phyloP scores from a whole-genome alignment of 495 filamentous ascomycete species.

The Poronia punctata region DNA sequence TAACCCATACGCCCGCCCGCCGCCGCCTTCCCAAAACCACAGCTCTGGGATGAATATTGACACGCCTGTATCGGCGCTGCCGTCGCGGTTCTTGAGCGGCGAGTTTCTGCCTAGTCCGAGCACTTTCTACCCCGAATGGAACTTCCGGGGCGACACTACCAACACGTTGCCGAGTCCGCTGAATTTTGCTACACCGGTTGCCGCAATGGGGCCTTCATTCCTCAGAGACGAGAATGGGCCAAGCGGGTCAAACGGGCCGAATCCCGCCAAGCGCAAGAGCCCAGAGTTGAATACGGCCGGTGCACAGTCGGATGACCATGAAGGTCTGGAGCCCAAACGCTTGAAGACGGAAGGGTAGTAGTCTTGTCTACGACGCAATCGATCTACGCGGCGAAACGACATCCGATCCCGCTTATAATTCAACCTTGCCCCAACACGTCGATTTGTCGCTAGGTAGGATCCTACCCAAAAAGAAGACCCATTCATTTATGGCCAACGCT shows the following conservation, averaged over 20 bases:
- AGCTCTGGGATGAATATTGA: slow-evolving; percentile 73
- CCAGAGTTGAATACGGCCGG: slow-evolving; percentile 35
- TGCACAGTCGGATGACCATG: slow-evolving; percentile 23
- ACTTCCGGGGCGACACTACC: slow-evolving; percentile 56
- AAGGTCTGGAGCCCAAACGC: slow-evolving; percentile 37
- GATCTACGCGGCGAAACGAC: too few relatives aligned
- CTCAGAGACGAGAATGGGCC: slow-evolving; percentile 42
- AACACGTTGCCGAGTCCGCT: slow-evolving; percentile 86
- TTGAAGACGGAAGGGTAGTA: slow-evolving; percentile 32
- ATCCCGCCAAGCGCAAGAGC: slow-evolving; percentile 40
- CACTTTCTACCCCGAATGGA: slow-evolving; percentile 91
- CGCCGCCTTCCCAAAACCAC: slow-evolving; percentile 47
- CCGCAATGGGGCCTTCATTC: slow-evolving; percentile 62
- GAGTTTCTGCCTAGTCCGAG: slow-evolving; percentile 81
- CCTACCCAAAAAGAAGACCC: too few relatives aligned
- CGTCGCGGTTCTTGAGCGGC: slow-evolving; percentile 80
- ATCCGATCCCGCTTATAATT: too few relatives aligned
- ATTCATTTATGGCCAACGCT: too few relatives aligned
- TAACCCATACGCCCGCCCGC: slow-evolving; percentile 89
- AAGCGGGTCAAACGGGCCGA: slow-evolving; percentile 13
- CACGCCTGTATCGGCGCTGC: slow-evolving; percentile 95
- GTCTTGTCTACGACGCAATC: too few relatives aligned
- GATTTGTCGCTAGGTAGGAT: too few relatives aligned
- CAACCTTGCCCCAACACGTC: too few relatives aligned
- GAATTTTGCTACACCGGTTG: slow-evolving; percentile 84